Evolutionary conservation across 768 basidiomycete genomes (phyloP).

Genomic region (Hortiboletus campestris): DNA sequence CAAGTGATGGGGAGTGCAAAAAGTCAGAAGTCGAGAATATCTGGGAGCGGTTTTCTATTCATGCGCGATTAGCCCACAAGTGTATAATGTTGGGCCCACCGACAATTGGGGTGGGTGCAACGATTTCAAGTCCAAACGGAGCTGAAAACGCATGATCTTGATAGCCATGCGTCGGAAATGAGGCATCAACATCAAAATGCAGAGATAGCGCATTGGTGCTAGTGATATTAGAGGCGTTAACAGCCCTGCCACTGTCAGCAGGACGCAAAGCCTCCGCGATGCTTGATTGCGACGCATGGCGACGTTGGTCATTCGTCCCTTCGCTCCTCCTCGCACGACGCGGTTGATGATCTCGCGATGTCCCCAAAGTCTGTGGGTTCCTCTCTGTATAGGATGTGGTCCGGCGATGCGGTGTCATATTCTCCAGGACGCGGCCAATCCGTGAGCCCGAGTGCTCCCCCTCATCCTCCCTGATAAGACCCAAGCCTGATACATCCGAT

Average conservation of each 20-base stretch:
- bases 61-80: slow-evolving; percentile 33
- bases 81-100: slow-evolving; percentile 35
- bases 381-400: slow-evolving; percentile 18
- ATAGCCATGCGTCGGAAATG: slow-evolving; percentile 28
- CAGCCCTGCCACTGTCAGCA: slow-evolving; percentile 17
- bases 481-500: slow-evolving; percentile 24
- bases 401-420: slow-evolving; percentile 16
- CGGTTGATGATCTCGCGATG: slow-evolving; percentile 16
- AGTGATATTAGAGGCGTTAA: slow-evolving; percentile 23
- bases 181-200: slow-evolving; percentile 39
- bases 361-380: slow-evolving; percentile 8
- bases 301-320: slow-evolving; percentile 15
- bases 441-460: slow-evolving; percentile 18
- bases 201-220: slow-evolving; percentile 34
- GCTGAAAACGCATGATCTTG: slow-evolving; percentile 15
- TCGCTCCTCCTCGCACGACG: slow-evolving; percentile 27
- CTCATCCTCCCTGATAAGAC: slow-evolving; percentile 34
- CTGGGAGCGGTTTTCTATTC: slow-evolving; percentile 12
- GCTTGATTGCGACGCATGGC: slow-evolving; percentile 21
- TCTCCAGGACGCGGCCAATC: slow-evolving; percentile 4
- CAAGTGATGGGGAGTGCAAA: not conserved
- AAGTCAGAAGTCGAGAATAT: not conserved
- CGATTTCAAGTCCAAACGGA: slow-evolving; percentile 31
- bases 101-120: slow-evolving; percentile 35
- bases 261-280: slow-evolving; percentile 20